Evolutionary conservation across 768 basidiomycete species (phyloP).

Genomic region (Porpolomopsis calyptriformis): DNA sequence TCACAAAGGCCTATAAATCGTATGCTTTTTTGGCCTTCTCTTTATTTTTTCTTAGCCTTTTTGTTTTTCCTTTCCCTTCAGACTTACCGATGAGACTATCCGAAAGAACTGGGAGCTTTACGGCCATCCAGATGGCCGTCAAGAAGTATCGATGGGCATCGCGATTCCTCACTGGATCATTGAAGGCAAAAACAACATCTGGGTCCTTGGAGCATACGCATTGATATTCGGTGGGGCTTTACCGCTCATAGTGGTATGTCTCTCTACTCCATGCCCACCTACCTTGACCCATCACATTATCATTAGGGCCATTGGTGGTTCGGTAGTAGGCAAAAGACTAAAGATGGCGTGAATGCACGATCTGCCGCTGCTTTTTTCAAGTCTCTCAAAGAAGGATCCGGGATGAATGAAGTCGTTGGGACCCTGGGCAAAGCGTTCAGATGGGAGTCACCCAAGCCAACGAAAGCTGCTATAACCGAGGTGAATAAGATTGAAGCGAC

Average conservation of each 20-base stretch:
- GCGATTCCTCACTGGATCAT: conserved; percentile 92
- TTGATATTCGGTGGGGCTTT: conserved; percentile 79
- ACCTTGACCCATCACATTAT: conserved; percentile 1
- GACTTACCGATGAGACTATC: conserved; percentile 85
- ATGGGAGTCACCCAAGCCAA: conserved; percentile 38
- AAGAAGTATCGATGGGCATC: conserved; percentile 88
- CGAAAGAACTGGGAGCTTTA: conserved; percentile 83
- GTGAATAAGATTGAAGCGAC: conserved; percentile 41
- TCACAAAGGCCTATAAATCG: conserved; percentile 98
- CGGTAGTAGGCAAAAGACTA: conserved; percentile 76
- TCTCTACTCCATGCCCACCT: background rate
- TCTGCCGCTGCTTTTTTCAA: conserved; percentile 89
- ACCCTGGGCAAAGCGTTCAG: conserved; percentile 57
- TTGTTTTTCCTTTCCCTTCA: conserved; percentile 18
- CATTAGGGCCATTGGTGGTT: conserved; percentile 92
- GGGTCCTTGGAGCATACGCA: conserved; percentile 83
- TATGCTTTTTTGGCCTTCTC: conserved; percentile 31
- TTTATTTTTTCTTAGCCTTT: conserved; percentile 1
- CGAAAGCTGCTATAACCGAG: conserved; percentile 23
- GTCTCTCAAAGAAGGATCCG: conserved; percentile 67
- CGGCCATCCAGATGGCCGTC: conserved; percentile 95
- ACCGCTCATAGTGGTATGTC: conserved; percentile 68
- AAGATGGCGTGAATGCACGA: conserved; percentile 75
- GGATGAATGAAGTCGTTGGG: conserved; percentile 59
- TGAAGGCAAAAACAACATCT: conserved; percentile 82